Conservation (phyloP, 78 protist genomes). For the Protostelium mycophagum region DNA sequence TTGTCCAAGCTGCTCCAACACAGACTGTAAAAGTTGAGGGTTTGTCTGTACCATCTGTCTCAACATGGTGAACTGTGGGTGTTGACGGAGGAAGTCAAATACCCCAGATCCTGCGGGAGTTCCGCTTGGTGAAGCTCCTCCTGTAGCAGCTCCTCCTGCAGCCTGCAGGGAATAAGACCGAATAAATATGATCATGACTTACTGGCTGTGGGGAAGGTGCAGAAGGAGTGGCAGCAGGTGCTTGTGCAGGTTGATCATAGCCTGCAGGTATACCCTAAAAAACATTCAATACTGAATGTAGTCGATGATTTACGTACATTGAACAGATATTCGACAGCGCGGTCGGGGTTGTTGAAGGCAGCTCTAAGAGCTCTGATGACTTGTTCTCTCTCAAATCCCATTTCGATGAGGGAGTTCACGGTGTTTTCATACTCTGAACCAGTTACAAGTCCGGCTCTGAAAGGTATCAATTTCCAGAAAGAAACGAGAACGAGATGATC, state of each 20-base stretch:
- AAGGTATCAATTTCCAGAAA: slow-evolving; percentile 22
- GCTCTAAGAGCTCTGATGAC: slow-evolving; percentile 65
- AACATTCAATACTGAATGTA: background rate
- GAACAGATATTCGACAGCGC: slow-evolving; percentile 72
- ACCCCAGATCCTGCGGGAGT: slow-evolving; percentile 4
- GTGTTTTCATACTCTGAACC: slow-evolving; percentile 43
- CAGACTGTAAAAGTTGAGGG: slow-evolving; percentile 57
- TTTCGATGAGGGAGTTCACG: slow-evolving; percentile 34
- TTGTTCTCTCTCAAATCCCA: slow-evolving; percentile 74
- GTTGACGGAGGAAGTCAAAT: slow-evolving; percentile 36
- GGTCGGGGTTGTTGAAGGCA: slow-evolving; percentile 83
- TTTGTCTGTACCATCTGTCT: slow-evolving; percentile 34
- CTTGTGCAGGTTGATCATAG: background rate
- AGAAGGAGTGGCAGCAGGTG: background rate
- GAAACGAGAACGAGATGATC: slow-evolving; percentile 35
- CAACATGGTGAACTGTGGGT: slow-evolving; percentile 58
- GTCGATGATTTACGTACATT: background rate
- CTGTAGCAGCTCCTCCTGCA: slow-evolving; percentile 2
- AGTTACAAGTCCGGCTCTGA: slow-evolving; percentile 15
- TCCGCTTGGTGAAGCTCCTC: background rate
- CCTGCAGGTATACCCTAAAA: background rate
- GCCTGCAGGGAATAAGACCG: background rate
- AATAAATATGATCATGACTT: no score
- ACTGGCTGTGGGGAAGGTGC: background rate
- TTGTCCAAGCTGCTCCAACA: slow-evolving; percentile 48